Percentiles rank a stretch among this genome's conserved stretches.
These are phyloP conservation scores for Scedosporium boydii DNA, from an alignment of 2,329 filamentous ascomycete species.

Conservation along the genomic window DNA sequence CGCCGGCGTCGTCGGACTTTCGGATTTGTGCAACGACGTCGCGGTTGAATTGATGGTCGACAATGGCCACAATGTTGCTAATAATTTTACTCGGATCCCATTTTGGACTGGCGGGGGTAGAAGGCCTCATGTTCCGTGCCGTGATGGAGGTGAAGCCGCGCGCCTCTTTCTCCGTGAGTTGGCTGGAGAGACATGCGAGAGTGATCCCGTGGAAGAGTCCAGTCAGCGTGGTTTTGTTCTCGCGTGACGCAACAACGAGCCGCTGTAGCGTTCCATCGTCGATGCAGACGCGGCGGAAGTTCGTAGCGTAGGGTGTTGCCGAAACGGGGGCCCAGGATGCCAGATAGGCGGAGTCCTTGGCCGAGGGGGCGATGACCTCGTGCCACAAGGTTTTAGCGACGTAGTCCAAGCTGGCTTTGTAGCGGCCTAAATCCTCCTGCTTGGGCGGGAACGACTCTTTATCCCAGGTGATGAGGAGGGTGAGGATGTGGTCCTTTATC, in stretches of 20 bases:
- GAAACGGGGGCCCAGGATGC: not conserved
- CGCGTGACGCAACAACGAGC: not conserved
- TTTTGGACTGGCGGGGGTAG: not conserved
- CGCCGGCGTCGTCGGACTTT: not conserved
- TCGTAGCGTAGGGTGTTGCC: not conserved
- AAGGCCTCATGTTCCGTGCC: not conserved
- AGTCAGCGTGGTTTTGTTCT: not conserved
- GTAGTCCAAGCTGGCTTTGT: not conserved
- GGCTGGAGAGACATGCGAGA: not conserved
- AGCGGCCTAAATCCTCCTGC: not conserved
- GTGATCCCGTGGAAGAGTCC: not conserved
- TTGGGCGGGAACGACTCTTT: not conserved
- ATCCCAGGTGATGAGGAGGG: not conserved
- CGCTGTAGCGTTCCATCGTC: not conserved
- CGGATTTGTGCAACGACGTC: not conserved
- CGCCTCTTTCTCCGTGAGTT: not conserved
- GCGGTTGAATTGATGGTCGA: not conserved
- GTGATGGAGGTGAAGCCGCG: not conserved
- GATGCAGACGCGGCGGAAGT: not conserved
- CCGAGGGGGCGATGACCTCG: not conserved
- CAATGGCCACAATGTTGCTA: not conserved
- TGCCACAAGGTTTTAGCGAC: not conserved
- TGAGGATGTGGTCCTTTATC: not conserved
- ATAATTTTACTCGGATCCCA: not conserved
- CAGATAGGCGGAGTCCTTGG: not conserved